Evolutionary conservation across 768 basidiomycete species (phyloP), one percentile per base, ranked within the genome.

Genomic region (Lentinula sp.): DNA sequence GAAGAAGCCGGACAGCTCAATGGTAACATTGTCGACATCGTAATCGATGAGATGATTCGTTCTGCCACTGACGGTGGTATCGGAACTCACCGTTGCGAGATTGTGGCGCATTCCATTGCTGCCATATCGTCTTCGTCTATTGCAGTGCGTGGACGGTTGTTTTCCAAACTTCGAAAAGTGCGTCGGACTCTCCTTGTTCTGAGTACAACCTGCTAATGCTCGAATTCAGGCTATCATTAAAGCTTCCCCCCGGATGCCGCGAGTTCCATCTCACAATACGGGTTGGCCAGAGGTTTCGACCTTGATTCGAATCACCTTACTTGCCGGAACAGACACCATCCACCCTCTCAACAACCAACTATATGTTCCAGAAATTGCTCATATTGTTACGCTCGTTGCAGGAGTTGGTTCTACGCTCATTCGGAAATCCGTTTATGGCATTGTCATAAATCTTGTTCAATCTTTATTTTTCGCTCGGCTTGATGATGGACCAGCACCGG

Each of bases 281-380:
- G 85, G 86, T 63, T 93, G 91, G 89, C 83, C 80, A 60, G 93
- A 94, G 68, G 87, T 95, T 2, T 87, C 91, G 0, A 87, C 88
- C 1, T 76, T 95, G 40, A 78, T 89, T 42, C 87, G 93, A 4
- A 80, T 96, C n/a, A 78, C 83, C 45, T 80, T 91, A 10, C 80
- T 87, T 9, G 84, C 91, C 18, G 83, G 87, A 55, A 86, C 90
- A 63, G 84, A 87, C 51, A 80, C 84, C 0, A 82, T 81, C 5
- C 42, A 57, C 18, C 56, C 61, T n/a, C 23, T 42, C n/a, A 85
- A 87, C 63, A 84, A 83, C 56, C 89, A 92, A 65, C 76, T 95
- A 31, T 94, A 86, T 68, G 81, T 94, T 4, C 89, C 95, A 0
- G 95, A 97, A 70, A 77, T 91, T 35, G 77, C 87, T 48, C 92